A percentile compares a stretch with the other conserved stretches of the same genome.
Conservation (phyloP, 805 yeast species). For the Saturnispora quitensis region DNA sequence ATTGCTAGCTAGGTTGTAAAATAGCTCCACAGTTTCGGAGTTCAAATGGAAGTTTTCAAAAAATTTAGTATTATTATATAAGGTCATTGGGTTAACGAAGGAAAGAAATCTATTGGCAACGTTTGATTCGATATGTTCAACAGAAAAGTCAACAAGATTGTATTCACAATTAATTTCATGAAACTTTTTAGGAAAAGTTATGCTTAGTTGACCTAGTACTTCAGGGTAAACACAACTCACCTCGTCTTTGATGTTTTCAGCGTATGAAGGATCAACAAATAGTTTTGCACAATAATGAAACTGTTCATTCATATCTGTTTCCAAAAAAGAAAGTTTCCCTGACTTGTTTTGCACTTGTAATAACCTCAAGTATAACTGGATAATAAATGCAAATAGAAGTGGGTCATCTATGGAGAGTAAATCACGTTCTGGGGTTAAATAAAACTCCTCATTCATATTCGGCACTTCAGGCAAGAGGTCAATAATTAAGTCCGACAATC, state of each 20-base stretch:
- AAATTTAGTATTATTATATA: slow-evolving; percentile 14
- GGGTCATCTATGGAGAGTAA: slow-evolving; percentile 23
- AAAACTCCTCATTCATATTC: slow-evolving; percentile 19
- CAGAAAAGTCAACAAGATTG: slow-evolving; percentile 17
- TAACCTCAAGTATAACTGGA: slow-evolving; percentile 26
- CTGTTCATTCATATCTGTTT: slow-evolving; percentile 16
- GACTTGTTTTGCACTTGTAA: slow-evolving; percentile 8
- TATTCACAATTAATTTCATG: slow-evolving; percentile 16
- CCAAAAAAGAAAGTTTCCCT: slow-evolving; percentile 7
- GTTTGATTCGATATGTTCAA: slow-evolving; percentile 7
- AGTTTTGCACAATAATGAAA: slow-evolving; percentile 17
- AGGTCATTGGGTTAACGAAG: slow-evolving; percentile 19
- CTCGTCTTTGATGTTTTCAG: neutral
- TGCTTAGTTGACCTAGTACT: slow-evolving; percentile 5
- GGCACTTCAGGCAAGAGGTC: slow-evolving; percentile 21
- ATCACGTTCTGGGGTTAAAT: slow-evolving; percentile 18
- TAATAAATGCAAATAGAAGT: slow-evolving; percentile 21
- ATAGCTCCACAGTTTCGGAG: slow-evolving; percentile 19
- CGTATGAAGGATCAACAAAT: slow-evolving; percentile 16
- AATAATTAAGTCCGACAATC: slow-evolving; percentile 26
- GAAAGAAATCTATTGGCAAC: slow-evolving; percentile 20
- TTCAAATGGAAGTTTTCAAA: slow-evolving; percentile 14
- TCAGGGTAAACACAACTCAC: slow-evolving; percentile 9
- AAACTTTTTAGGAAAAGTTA: slow-evolving; percentile 15
- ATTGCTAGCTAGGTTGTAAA: slow-evolving; percentile 19